A percentile compares a stretch with the other conserved stretches of the same genome.
These are phyloP conservation scores for Pilasporangium apinafurcum DNA, from an alignment of 352 stramenopile genomes.

Conservation along the genomic window DNA sequence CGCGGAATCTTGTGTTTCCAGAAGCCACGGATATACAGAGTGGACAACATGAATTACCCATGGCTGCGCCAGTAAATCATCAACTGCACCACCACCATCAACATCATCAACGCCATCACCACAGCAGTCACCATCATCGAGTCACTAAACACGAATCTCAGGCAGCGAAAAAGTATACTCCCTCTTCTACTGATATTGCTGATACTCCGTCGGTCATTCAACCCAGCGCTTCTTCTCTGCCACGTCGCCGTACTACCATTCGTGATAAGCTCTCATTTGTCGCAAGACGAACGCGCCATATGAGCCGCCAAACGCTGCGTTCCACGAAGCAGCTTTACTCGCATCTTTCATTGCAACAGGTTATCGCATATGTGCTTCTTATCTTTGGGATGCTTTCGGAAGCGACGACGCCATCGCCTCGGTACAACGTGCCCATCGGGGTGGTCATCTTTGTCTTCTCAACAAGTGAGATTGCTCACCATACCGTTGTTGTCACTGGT, in stretches of 20 bases:
- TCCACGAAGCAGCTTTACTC: slow-evolving; percentile 12
- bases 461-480: slow-evolving; percentile 29
- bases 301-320: not conserved
- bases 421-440: slow-evolving; percentile 69
- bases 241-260: slow-evolving; percentile 12
- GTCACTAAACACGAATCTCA: not conserved
- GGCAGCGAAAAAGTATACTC: not conserved
- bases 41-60: not conserved
- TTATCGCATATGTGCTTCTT: slow-evolving; percentile 45
- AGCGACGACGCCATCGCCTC: slow-evolving; percentile 43
- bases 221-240: not conserved
- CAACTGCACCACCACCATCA: not conserved
- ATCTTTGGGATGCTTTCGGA: slow-evolving; percentile 60
- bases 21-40: slow-evolving; percentile 14
- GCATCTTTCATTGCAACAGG: slow-evolving; percentile 45
- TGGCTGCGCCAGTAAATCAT: not conserved
- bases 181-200: no score
- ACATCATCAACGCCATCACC: not conserved
- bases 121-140: not conserved
- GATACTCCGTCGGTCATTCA: no score
- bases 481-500: slow-evolving; percentile 43
- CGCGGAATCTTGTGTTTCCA: slow-evolving; percentile 28
- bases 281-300: not conserved
- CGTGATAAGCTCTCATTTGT: slow-evolving; percentile 20
- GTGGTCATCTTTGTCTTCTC: slow-evolving; percentile 39